Percentiles rank a stretch among this genome's conserved stretches.
Conservation (phyloP, 345 rosid genomes). For the Gossypium mustelinum region DNA sequence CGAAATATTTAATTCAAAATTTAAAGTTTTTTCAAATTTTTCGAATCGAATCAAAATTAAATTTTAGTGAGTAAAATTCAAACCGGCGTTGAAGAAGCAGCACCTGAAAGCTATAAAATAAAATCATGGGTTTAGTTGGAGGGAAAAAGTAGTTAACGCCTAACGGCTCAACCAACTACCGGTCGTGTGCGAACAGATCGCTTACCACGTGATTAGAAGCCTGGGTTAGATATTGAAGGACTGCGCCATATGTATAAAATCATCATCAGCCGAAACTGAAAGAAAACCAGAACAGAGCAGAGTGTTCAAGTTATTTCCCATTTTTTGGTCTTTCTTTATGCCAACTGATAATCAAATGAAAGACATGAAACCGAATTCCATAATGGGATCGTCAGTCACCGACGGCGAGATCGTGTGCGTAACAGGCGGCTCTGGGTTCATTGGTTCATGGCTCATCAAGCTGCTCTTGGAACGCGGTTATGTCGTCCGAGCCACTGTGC, state of each 20-base stretch:
- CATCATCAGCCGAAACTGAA: not conserved
- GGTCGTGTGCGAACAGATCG: not conserved
- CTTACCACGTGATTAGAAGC: not conserved
- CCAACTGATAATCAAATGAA: not conserved
- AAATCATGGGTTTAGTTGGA: too few relatives aligned
- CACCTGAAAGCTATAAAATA: too few relatives aligned
- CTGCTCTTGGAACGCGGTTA: not conserved
- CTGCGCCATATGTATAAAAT: not conserved
- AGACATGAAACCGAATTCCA: not conserved
- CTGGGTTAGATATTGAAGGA: not conserved
- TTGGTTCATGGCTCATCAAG: slow-evolving; percentile 16
- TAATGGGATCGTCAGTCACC: not conserved
- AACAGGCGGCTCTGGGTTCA: slow-evolving; percentile 18
- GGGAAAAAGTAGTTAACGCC: too few relatives aligned
- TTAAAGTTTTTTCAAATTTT: too few relatives aligned
- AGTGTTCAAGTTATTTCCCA: too few relatives aligned
- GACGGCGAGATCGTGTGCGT: slow-evolving; percentile 13
- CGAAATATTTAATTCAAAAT: too few relatives aligned
- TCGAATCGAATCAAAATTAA: too few relatives aligned
- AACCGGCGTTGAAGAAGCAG: too few relatives aligned
- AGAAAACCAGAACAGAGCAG: not conserved
- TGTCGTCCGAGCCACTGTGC: slow-evolving; percentile 9
- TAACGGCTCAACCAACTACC: not conserved
- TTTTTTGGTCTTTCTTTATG: not conserved
- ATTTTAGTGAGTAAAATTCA: too few relatives aligned